Base-by-base conservation (phyloP, 2,329 filamentous ascomycete genomes). In the Penicillium sp. region DNA sequence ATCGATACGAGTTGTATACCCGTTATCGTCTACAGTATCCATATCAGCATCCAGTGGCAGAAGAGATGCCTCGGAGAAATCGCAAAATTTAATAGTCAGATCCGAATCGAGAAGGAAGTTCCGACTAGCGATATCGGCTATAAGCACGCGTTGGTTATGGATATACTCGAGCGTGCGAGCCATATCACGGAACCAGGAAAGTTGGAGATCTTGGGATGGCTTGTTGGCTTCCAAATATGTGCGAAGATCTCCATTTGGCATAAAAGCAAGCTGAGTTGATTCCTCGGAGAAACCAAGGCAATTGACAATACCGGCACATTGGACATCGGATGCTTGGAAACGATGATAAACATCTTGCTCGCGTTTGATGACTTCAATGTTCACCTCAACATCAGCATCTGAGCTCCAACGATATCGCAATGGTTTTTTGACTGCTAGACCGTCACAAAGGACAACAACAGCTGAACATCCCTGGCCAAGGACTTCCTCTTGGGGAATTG, bases 61-160 rank as follows among this genome's bases (percentile, higher is more conserved):
- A n/a, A 56, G 32, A n/a, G 45, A 42, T 10, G 54, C 48, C 30
- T 57, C 50, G 1, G 50, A 35, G 35, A 61, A 60, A 41, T 61
- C 56, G 30, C 47, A 53, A 11, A 61, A 31, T 38, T 56, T 57
- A 17, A 62, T 25, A 2, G 44, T 50, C 11, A 60, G 23, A 44
- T 57, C 39, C 8, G 46, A 40, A 42, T 53, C 45, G 23, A 62
- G 41, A 10, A 60, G 50, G 25, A 59, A 55, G 35, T 60, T 62
- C 11, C 48, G 50, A 35, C 32, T 51, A 8, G 52, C 44, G 17
- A 59, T 59, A 29, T 59, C 57, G 29, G 49, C 45, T 12, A 59
- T 44, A 44, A 60, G 47, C 15, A 60, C 49, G 35, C 42, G 42
- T 23, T 39, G 37, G 7, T 52, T 46, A 48, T 59, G 54, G 15